phyloP scores from a whole-genome alignment of 139 green algal genomes.

The Bryopsis sp. region DNA sequence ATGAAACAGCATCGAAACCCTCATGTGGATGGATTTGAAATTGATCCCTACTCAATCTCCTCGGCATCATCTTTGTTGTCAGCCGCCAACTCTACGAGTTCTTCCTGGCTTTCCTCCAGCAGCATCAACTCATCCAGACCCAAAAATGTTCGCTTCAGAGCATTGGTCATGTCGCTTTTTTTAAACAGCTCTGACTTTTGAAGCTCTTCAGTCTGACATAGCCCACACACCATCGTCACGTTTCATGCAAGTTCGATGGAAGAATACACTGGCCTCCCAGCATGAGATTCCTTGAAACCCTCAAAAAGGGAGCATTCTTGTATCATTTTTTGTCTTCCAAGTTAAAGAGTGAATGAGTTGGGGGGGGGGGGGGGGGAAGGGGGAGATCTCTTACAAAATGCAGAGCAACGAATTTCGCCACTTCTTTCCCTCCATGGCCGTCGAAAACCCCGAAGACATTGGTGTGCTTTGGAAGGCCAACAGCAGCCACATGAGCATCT shows the following conservation, averaged over 20 bases:
- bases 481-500: conserved; percentile 60
- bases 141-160: neutral
- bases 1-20: neutral
- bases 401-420: conserved; percentile 60
- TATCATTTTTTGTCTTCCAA: too few species aligned
- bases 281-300: too few species aligned
- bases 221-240: too few species aligned
- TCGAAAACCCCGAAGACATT: conserved; percentile 80
- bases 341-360: too few species aligned
- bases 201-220: neutral
- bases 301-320: too few species aligned
- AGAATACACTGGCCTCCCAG: too few species aligned
- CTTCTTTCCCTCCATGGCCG: conserved; percentile 73
- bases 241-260: too few species aligned
- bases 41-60: too few species aligned
- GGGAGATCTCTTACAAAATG: neutral
- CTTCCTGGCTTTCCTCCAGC: neutral
- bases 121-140: neutral
- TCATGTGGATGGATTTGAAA: too few species aligned
- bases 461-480: conserved; percentile 23
- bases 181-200: neutral
- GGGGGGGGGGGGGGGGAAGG: too few species aligned
- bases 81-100: neutral
- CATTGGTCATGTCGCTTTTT: neutral
- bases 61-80: neutral